Evolutionary conservation across 371 early-diverging fungal genomes (phyloP), one percentile per base, ranked within the genome.

Genomic region (Mucor circinelloides): DNA sequence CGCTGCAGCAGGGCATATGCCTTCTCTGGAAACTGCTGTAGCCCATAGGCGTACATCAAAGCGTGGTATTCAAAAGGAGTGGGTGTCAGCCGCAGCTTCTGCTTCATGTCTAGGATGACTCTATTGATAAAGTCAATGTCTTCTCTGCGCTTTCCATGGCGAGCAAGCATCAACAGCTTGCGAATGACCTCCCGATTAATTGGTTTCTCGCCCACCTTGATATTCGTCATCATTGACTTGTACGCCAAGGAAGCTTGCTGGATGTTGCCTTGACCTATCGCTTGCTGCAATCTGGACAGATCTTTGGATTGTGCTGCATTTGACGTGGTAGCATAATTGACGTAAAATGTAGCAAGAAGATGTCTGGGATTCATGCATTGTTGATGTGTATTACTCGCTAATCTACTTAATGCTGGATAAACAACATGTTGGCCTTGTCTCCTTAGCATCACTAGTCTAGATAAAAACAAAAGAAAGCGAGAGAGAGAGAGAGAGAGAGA

Each of bases 41-140:
- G 44, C 17, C 84, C 78, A 48, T 73, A 73, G 3, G 75, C 72
- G 44, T 74, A 72, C 58, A 83, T 76, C 7, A 83, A 63, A 0
- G 76, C 75, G 59, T 80, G 74, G 54, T 81, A 79, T 64, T 83
- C 81, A 38, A 77, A 76, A 12, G 60, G 72, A 4, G 67, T 46
- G 7, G 74, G 79, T 3, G 2, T 23, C 2, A 61, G 12, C 3
- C 31, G 30, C 6, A 36, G 32, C 2, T 15, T 17, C 5, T 70
- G 15, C 0, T 59, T 63, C 80, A 83, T 79, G 9, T 72, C 75
- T 1, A 42, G 21, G 6, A 76, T 58, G 0, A 79, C 50, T 4
- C 38, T 38, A n/a, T 62, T 32, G 3, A 82, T 56, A 56, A 76
- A 79, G 7, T 64, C 67, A n/a, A 76, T 9, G 23, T 77, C 75